Evolutionary conservation across 2,329 filamentous ascomycete genomes (phyloP).

Genomic region (Talaromyces amestolkiae): DNA sequence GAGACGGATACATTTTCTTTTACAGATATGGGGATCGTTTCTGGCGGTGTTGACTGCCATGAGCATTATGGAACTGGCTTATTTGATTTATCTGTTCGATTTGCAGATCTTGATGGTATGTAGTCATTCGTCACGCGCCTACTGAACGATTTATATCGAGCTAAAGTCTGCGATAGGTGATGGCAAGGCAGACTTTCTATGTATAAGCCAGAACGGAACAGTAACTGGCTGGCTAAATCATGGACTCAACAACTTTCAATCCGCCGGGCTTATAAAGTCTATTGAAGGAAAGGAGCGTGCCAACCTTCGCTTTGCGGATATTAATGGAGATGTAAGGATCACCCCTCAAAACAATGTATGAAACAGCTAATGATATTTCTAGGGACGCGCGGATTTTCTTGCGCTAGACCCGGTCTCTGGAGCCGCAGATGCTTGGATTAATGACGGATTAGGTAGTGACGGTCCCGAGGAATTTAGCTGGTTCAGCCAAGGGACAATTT

Average conservation of each 20-base stretch:
- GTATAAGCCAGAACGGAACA: neutral
- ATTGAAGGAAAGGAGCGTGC: neutral
- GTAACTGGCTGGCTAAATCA: slow-evolving; percentile 3
- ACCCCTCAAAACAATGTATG: neutral
- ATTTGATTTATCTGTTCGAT: slow-evolving; percentile 5
- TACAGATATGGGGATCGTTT: neutral
- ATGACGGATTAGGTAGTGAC: neutral
- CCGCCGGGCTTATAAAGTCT: neutral
- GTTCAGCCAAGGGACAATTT: neutral
- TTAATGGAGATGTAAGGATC: neutral
- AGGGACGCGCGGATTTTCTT: neutral
- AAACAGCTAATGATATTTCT: neutral
- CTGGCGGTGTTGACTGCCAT: neutral
- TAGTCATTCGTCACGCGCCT: neutral
- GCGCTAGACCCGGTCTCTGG: neutral
- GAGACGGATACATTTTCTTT: slow-evolving; percentile 5
- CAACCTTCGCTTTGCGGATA: neutral
- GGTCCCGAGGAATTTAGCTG: neutral
- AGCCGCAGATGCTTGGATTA: neutral
- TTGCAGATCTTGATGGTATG: neutral
- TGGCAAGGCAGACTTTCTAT: neutral
- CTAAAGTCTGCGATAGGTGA: neutral
- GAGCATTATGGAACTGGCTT: slow-evolving; percentile 1
- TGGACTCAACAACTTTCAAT: slow-evolving; percentile 2
- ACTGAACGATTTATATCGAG: neutral